A percentile compares a stretch with the other conserved stretches of the same genome.
phyloP scores from a whole-genome alignment of 768 basidiomycete species.

The Gloeopeniophorella convolvens region DNA sequence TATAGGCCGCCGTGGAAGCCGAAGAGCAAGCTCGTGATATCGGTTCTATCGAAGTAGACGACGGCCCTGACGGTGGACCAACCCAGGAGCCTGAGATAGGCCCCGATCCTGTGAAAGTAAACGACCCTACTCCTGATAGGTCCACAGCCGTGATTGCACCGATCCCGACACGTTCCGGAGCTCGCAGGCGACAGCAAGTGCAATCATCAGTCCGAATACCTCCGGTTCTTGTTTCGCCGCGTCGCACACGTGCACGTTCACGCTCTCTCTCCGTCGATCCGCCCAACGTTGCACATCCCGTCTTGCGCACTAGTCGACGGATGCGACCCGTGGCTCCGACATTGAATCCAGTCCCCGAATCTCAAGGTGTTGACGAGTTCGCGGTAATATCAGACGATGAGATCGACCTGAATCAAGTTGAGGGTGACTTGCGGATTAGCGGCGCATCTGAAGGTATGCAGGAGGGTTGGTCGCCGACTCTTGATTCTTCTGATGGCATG shows the following conservation, averaged over 20 bases:
- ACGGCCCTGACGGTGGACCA: too few species aligned
- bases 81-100: too few species aligned
- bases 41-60: too few species aligned
- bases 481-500: neutral
- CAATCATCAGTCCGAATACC: neutral
- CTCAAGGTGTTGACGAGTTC: slow-evolving; percentile 5
- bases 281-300: neutral
- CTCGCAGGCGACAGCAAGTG: neutral
- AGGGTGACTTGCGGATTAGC: neutral
- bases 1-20: neutral
- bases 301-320: neutral
- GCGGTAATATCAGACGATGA: slow-evolving; percentile 5
- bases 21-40: too few species aligned
- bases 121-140: too few species aligned
- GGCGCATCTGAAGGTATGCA: neutral
- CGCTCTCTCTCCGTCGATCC: neutral
- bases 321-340: neutral
- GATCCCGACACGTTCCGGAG: neutral
- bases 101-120: too few species aligned
- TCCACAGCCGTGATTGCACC: too few species aligned
- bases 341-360: neutral
- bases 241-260: slow-evolving; percentile 1
- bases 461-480: neutral
- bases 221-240: neutral
- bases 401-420: slow-evolving; percentile 10